Evolutionary conservation across 2,329 filamentous ascomycete genomes (phyloP), one percentile per base, ranked within the genome.

Genomic region (Aspergillus hortae): DNA sequence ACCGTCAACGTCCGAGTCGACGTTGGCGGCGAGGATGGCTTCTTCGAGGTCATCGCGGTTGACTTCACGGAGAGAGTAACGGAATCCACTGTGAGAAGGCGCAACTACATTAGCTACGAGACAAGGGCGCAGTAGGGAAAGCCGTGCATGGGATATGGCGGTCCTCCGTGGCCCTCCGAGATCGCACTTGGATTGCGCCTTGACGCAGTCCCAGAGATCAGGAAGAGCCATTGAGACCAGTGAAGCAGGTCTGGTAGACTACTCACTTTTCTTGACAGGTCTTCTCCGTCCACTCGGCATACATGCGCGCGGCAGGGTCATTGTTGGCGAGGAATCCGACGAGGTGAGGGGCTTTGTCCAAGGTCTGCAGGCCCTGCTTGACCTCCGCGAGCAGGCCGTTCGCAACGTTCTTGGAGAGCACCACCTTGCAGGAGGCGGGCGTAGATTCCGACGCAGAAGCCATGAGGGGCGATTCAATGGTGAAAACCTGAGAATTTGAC

Each of bases 241-340:
- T 48, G 46, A 44, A 23, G 7, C 7, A 4, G 27, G 27, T 30
- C 27, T 38, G 41, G 52, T 32, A 60, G 53, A 52, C 61, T 53
- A 69, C 88, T 87, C 80, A 96, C 92, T 96, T 95, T 72, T 97
- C 92, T 72, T 86, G 83, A 73, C 90, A 96, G 4, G 94, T 96
- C 81, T 95, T 96, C 73, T 90, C 89, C 38, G 92, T 96, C 90
- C 90, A 96, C 72, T 96, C 90, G 49, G 94, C 94, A 70, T 99
- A 97, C 77, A 95, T 90, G 63, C 89, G 80, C 30, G 92, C 92
- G 36, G 91, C 90, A 27, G 92, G 90, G 74, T 99, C 94, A 59
- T 83, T 82, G 73, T 96, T 97, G 61, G 92, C 91, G 51, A 99
- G 80, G 74, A 96, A 96, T 53, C 92, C 94, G 42, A 92, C 89